Evolutionary conservation across 2,329 filamentous ascomycete genomes (phyloP).

Genomic region (Rutstroemia sydowiana): DNA sequence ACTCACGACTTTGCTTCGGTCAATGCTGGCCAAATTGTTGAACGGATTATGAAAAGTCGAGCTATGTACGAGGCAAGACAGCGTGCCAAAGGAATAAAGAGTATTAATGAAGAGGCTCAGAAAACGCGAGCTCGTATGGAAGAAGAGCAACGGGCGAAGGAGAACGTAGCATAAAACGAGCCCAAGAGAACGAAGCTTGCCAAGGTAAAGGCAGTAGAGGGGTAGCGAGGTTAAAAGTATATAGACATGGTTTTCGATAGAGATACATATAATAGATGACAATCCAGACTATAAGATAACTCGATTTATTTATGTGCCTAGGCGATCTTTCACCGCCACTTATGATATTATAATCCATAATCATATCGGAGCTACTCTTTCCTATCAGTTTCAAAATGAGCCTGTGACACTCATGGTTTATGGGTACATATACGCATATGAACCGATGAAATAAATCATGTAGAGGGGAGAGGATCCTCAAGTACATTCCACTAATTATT

Average conservation of each 20-base stretch:
- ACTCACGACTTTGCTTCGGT: constrained; percentile 76
- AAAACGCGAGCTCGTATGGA: constrained; percentile 55
- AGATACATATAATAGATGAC: neutral
- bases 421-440: neutral
- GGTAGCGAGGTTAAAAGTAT: neutral
- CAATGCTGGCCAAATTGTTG: constrained; percentile 87
- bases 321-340: neutral
- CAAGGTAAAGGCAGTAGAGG: neutral
- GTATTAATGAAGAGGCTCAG: constrained; percentile 62
- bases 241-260: neutral
- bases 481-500: neutral
- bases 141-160: constrained; percentile 30
- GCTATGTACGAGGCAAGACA: constrained; percentile 89
- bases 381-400: neutral
- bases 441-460: too few relatives aligned
- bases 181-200: neutral
- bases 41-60: constrained; percentile 79
- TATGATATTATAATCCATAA: neutral
- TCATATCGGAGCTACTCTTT: too few relatives aligned
- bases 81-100: constrained; percentile 82
- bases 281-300: neutral
- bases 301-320: too few relatives aligned
- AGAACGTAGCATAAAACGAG: constrained; percentile 9
- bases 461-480: too few relatives aligned
- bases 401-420: neutral